Conservation (phyloP, 495 filamentous ascomycete genomes). For the Penicillium paradoxum region DNA sequence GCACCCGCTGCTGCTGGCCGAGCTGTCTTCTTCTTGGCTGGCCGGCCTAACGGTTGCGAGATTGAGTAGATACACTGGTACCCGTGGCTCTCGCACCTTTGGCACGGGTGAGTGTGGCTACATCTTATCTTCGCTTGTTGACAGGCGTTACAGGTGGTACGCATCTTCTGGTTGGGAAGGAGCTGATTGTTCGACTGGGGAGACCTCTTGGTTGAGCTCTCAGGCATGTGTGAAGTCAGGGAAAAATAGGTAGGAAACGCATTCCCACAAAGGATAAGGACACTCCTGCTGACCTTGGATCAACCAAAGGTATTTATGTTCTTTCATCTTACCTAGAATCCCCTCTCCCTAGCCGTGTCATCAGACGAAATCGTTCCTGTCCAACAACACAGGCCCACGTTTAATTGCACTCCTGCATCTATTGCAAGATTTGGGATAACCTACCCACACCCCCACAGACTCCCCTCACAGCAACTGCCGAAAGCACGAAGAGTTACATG, state of each 20-base stretch:
- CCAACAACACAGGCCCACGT: not conserved
- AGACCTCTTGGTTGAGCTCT: conserved; percentile 11
- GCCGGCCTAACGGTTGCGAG: conserved; percentile 40
- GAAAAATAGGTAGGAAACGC: not conserved
- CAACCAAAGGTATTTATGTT: not conserved
- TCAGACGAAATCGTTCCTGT: not conserved
- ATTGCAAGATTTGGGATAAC: not conserved
- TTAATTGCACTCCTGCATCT: conserved; percentile 4
- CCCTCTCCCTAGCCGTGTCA: not conserved
- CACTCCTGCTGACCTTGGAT: not conserved
- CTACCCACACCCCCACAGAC: not conserved
- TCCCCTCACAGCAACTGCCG: not conserved
- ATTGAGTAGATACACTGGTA: conserved; percentile 44
- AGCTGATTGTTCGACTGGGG: not conserved
- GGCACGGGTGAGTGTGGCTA: conserved; percentile 41
- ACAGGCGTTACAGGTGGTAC: conserved; percentile 46
- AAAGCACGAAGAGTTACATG: conserved; percentile 19
- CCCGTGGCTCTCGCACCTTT: conserved; percentile 40
- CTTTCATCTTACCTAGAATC: not conserved
- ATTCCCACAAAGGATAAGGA: not conserved
- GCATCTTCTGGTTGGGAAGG: conserved; percentile 28
- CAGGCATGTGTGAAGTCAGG: not conserved
- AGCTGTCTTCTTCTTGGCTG: conserved; percentile 34
- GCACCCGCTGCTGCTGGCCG: not conserved
- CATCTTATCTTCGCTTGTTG: conserved; percentile 48